Evolutionary conservation across 192 early-diverging fungal species (phyloP), one percentile per base, ranked within the genome.

Genomic region (Backusella parvicylindrica): DNA sequence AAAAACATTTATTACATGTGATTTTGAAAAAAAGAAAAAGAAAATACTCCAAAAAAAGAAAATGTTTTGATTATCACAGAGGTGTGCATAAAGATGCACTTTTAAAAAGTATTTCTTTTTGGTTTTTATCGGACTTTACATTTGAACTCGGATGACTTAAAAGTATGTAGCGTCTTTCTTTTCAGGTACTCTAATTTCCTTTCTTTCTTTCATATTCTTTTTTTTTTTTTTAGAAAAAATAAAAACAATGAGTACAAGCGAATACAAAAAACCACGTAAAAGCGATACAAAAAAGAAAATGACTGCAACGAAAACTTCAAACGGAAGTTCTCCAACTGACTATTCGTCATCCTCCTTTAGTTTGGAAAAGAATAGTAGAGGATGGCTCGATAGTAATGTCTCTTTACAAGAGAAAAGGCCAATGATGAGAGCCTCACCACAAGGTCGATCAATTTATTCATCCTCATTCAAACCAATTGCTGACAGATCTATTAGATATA

Each of bases 401-500:
- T 60, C 53, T 60, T 60, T 23, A 28, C 53, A 60, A 60, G 53
- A 60, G 12, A 60, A 60, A 60, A 60, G 53, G 12, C 53, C 53
- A 60, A 60, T 60, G 2, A 60, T 26, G 23, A 60, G 53, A 28
- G 23, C 23, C 26, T 60, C 53, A 12, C 53, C 53, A 60, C 53
- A 60, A 60, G 53, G 53, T 60, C 8, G 23, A 60, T 28, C 21
- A 47, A 60, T 60, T 60, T 28, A 60, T 8, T 60, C 12, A 13
- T 28, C 8, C 23, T 4, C 1, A 60, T 13, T 26, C 23, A 60
- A 60, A 60, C 1, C 11, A 13, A 3, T 12, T 28, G 23, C 53
- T 60, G 53, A 60, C 23, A 60, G 23, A 60, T 60, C 9, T 60
- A 28, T 60, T 60, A 49, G 75, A 76, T 23, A 63, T 76, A 53